Base-by-base conservation (phyloP, 495 filamentous ascomycete species). In the Aspergillus sparsus region DNA sequence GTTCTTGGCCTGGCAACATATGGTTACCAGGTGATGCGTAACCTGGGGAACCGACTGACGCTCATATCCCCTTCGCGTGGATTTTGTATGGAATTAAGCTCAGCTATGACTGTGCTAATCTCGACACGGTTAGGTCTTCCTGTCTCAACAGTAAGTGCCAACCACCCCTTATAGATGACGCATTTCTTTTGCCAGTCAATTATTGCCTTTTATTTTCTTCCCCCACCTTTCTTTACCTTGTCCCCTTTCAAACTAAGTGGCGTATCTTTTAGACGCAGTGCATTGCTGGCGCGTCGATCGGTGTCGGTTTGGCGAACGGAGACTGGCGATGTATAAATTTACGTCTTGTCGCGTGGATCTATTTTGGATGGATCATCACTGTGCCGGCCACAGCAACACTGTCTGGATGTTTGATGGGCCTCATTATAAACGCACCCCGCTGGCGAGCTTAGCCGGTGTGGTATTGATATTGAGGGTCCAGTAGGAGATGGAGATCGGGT, bases 291-390 rank as follows among this genome's bases (percentile, higher is more conserved):
- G 56, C 56, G 1, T 58, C 56, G 4, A 52, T 58, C 11, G 56
- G 56, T 0, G 56, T 58, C 35, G 56, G 56, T 0, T 47, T 58
- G 16, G 56, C 56, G 3, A 58, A 58, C 13, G 56, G 56, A 7
- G 56, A 58, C 56, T 58, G 56, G 56, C 56, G 56, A 3, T 58
- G 56, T 35, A 58, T 58, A 36, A 58, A 58, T 21, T 8, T 58
- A 21, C 56, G 56, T 2, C 47, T 58, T 1, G 56, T 58, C 2
- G 56, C 18, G 16, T 58, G 56, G 56, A 58, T 58, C 27, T 58
- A 58, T 39, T 51, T 58, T 41, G 56, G 56, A 21, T 58, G 56
- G 56, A 33, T 58, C 21, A 58, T 58, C n/a, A 58, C 56, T 1
- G 56, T 58, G 5, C 56, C 56, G 6, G 21, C 52, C 10, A 58